phyloP scores from a whole-genome alignment of 2,329 filamentous ascomycete species.

The Neonectria ditissima region DNA sequence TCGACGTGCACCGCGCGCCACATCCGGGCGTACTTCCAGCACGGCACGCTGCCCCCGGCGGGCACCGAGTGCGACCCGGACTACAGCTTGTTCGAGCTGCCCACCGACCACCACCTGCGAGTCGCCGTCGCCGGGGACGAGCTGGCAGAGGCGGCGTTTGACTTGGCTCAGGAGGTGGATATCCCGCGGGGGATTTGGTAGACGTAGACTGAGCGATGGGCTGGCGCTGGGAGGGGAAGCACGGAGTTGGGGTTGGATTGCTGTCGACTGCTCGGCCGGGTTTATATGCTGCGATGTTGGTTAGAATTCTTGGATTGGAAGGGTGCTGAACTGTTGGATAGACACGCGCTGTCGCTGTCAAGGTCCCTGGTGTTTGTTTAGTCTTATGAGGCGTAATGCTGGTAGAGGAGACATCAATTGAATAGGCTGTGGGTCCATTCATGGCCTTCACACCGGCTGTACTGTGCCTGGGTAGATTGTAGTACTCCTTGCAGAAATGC shows the following conservation, averaged over 20 bases:
- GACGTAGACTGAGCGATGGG: background rate
- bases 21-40: conserved; percentile 59
- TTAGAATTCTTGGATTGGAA: background rate
- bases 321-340: background rate
- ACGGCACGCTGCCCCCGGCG: conserved; percentile 57
- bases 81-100: conserved; percentile 55
- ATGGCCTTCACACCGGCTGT: background rate
- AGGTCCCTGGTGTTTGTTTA: background rate
- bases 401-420: background rate
- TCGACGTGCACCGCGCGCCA: conserved; percentile 58
- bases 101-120: conserved; percentile 26
- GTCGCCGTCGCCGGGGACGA: conserved; percentile 29
- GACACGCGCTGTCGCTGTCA: background rate
- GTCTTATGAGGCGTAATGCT: background rate
- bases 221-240: background rate
- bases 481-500: background rate
- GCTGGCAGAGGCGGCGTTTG: conserved; percentile 31
- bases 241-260: background rate
- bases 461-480: background rate
- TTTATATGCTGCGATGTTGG: background rate
- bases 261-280: background rate
- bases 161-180: conserved; percentile 33
- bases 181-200: conserved; percentile 32
- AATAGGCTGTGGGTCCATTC: background rate
- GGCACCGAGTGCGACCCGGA: conserved; percentile 61